phyloP scores from a whole-genome alignment of 306 rosid genomes.

The Prunus mongolica region DNA sequence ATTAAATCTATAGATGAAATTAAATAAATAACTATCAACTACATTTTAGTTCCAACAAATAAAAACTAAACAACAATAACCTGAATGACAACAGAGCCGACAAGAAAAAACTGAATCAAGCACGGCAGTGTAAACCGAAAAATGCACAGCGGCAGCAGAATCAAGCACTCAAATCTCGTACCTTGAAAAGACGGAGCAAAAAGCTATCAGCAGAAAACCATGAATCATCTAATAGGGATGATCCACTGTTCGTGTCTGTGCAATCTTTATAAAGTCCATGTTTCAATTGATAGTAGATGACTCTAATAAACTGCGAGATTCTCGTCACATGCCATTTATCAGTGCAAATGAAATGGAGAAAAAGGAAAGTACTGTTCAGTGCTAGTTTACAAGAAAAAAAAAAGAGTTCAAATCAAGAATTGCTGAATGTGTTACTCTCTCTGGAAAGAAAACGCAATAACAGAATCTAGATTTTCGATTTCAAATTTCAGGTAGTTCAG shows the following conservation, averaged over 20 bases:
- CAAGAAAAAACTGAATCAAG: neutral
- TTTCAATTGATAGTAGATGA: constrained; percentile 75
- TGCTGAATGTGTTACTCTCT: neutral
- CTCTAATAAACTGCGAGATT: constrained; percentile 59
- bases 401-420: neutral
- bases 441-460: neutral
- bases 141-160: neutral
- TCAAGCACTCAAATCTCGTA: constrained; percentile 6
- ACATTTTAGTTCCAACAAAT: too few species aligned
- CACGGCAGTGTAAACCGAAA: neutral
- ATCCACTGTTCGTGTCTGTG: constrained; percentile 15
- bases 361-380: neutral
- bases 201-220: constrained; percentile 72
- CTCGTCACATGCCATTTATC: constrained; percentile 11
- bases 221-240: constrained; percentile 63
- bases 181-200: constrained; percentile 73
- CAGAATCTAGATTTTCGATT: too few species aligned
- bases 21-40: too few species aligned
- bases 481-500: neutral
- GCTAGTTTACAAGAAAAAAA: neutral
- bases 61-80: neutral
- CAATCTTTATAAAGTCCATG: constrained; percentile 61
- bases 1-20: too few species aligned
- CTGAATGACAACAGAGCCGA: neutral
- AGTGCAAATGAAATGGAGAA: neutral